Evolutionary conservation across 1,284 basidiomycete species (phyloP), one percentile per base, ranked within the genome.

Genomic region (Apiotrichum sp.): DNA sequence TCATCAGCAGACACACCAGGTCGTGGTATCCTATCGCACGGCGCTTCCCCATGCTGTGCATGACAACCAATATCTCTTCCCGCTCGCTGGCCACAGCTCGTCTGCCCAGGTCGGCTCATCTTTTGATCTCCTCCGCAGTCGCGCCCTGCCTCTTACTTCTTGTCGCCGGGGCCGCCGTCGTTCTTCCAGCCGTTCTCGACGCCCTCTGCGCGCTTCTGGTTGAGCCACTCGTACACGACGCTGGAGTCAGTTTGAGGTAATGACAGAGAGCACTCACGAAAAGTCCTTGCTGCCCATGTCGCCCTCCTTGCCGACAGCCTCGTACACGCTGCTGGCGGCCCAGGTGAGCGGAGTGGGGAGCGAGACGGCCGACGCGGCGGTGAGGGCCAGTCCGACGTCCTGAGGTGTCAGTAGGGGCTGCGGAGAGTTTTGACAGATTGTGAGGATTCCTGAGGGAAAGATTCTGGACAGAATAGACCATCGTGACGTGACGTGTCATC

Each of bases 121-220:
- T 22, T 22, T 22, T 38, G 8, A 38, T 13, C 36, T 38, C 13
- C 13, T 38, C 36, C 36, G 13, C 36, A 38, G 13, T 38, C 13
- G 36, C 13, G 13, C 36, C 13, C 36, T 38, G 7, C 36, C 36
- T 38, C 36, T 38, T 48, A 48, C 50, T 51, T 11, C 52, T 58
- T 52, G 50, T 62, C 57, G 8, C 50, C 55, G n/a, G 50, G 50
- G 1, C 48, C 62, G 53, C 56, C 59, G 22, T 22, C 22, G 51
- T 66, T 66, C 58, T 74, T 74, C 68, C 69, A 73, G 7, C 71
- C 73, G 22, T 50, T 52, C 62, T 74, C 73, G 31, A 73, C 70
- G 1, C 66, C 71, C 53, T 70, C 48, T 4, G 13, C 50, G 50
- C 69, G 67, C 57, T 71, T 71, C 57, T 64, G 44, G 59, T 60